Base-by-base conservation (phyloP, 2,329 filamentous ascomycete species). In the Trichoderma sp. region DNA sequence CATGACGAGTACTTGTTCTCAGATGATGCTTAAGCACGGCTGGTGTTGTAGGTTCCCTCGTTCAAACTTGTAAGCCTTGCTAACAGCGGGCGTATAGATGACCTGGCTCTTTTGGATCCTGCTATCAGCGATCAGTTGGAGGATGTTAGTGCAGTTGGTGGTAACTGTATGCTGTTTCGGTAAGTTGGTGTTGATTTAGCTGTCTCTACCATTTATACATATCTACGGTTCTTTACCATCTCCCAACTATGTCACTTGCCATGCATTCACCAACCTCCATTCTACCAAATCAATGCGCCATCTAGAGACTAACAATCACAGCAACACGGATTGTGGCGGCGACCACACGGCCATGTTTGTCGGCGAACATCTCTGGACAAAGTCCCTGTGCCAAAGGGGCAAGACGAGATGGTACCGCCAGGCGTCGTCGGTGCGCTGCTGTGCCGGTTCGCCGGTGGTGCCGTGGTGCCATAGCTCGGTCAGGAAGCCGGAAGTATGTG, bases 151-250 rank as follows among this genome's bases (percentile, higher is more conserved):
- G 48, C 57, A 9, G n/a, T 19, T 19, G 37, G 29, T 32, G 65
- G 65, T 9, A 29, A 35, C n/a, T 67, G 65, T 35, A 61, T 61
- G 65, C 19, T 67, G 7, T 67, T 54, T 13, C 32, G 34, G 65
- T 67, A 34, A 17, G 65, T 67, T 27, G 5, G 19, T n/a, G 9
- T 12, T 45, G n/a, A 22, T n/a, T 45, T 45, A 6, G n/a, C n/a
- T 45, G 9, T 45, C 9, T 4, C 15, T 39, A 34, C 29, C 13
- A 9, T 37, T 19, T n/a, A 42, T 19, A 13, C 17, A 29, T 17
- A 29, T 25, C 59, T 29, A 37, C 32, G 17, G 22, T 6, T 19
- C 25, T 9, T 13, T 4, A 34, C 7, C 17, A 6, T 17, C 52
- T 17, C 15, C 17, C 39, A 29, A 15, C 17, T 22, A 37, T 25